Base-by-base conservation (phyloP, 2,329 filamentous ascomycete species). In the Biscogniauxia marginata region DNA sequence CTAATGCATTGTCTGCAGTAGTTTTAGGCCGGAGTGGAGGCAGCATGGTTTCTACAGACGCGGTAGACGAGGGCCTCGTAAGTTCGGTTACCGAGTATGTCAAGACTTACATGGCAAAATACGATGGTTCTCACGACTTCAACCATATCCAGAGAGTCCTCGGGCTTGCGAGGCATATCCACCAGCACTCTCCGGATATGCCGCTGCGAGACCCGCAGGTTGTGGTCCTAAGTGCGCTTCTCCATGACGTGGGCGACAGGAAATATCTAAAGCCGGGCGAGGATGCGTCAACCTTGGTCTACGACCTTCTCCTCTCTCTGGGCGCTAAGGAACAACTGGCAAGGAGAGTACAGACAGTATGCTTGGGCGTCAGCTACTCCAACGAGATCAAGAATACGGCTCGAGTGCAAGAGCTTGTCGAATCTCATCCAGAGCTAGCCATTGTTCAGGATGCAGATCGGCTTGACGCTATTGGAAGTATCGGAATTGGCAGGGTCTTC, bases 401-500 rank as follows among this genome's bases (percentile, higher is more conserved):
- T 5, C 73, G 75, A 11, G 85, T 91, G 7, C 73, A 72, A n/a
- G 72, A 75, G 1, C 77, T 93, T n/a, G 77, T 96, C n/a, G 70
- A 69, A 5, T 68, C 74, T 24, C 78, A 89, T 70, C 90, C 90
- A 1, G 91, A 95, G 71, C 77, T 95, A 30, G 92, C 85, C 0
- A 84, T 96, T 49, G 91, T 97, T 25, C 93, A 97, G 74, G 93
- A 97, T 72, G 93, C 93, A 3, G 93, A 97, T 75, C 81, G 93
- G 6, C 78, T 98, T n/a, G 93, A 98, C 74, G 90, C 92, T 3
- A 86, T 97, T 50, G 93, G 93, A 1, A 91, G 90, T 0, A 84
- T 97, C 24, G 93, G 93, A 0, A 87, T 96, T 55, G 93, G 84
- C 2, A 79, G 93, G 46, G 84, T 84, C 44, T 93, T 95, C 70